phyloP scores from a whole-genome alignment of 202 grass and related monocot genomes.

The Carex arenaria region DNA sequence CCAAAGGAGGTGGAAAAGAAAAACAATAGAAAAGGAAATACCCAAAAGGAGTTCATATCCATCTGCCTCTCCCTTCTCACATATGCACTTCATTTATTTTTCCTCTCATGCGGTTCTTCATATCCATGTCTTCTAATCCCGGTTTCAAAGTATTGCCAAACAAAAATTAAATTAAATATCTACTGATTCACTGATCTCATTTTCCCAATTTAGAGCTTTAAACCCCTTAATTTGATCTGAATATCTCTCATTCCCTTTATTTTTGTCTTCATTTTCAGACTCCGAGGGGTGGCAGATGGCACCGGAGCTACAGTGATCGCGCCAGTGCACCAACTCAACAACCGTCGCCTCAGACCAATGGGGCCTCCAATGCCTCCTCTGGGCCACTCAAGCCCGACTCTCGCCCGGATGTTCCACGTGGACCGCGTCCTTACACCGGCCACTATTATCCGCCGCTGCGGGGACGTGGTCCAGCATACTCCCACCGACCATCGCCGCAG shows the following conservation, averaged over 20 bases:
- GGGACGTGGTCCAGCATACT: not conserved
- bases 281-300: not conserved
- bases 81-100: not conserved
- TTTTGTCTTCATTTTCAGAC: slow-evolving; percentile 4
- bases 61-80: not conserved
- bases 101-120: slow-evolving; percentile 13
- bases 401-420: not conserved
- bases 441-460: not conserved
- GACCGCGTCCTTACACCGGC: slow-evolving; percentile 22
- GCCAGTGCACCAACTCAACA: slow-evolving; percentile 22
- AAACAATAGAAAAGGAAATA: not conserved
- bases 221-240: not conserved
- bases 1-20: not conserved
- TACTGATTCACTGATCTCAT: not conserved
- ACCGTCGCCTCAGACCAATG: slow-evolving; percentile 28
- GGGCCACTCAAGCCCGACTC: not conserved
- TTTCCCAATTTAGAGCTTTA: not conserved
- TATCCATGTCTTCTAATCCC: slow-evolving; percentile 8
- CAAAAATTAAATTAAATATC: not conserved
- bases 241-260: not conserved
- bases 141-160: not conserved
- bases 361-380: not conserved
- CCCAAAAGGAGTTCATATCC: not conserved
- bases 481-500: not conserved
- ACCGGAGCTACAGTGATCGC: not conserved